Evolutionary conservation across 202 grass and related monocot genomes (phyloP).

Genomic region (Setaria viridis): DNA sequence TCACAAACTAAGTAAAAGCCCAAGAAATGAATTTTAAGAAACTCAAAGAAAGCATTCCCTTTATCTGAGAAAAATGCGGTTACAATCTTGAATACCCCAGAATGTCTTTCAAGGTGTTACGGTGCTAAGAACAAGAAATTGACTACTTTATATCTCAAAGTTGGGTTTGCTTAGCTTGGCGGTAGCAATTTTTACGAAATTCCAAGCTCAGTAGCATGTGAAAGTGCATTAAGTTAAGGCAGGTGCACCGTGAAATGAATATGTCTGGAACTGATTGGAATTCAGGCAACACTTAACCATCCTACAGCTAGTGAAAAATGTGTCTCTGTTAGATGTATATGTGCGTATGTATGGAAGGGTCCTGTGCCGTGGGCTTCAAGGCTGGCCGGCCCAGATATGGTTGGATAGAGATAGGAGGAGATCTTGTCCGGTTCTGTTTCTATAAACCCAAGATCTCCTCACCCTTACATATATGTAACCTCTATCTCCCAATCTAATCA

Average conservation of each 20-base stretch:
- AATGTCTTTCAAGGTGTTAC: conserved; percentile 22
- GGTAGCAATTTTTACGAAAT: conserved; percentile 16
- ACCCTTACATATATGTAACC: no score
- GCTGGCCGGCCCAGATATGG: no score
- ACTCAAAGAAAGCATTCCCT: not conserved
- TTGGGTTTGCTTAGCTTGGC: not conserved
- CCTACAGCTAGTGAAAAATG: conserved; percentile 2
- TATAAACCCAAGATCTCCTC: no score
- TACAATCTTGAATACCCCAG: not conserved
- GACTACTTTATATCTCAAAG: conserved; percentile 23
- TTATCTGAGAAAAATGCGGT: not conserved
- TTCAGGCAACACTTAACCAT: conserved; percentile 28
- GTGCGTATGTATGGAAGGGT: no score
- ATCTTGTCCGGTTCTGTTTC: no score
- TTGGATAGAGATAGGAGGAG: no score
- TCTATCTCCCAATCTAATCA: no score
- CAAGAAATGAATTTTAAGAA: conserved; percentile 34
- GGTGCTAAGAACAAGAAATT: conserved; percentile 12
- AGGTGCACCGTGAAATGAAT: not conserved
- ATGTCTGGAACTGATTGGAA: conserved; percentile 1
- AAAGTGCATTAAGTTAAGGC: conserved; percentile 7
- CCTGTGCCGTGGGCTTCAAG: no score
- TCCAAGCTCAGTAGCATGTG: conserved; percentile 10
- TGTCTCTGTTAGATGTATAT: no score
- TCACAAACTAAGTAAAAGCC: conserved; percentile 19